phyloP scores from a whole-genome alignment of 768 basidiomycete genomes.

The Polyporus arcularius region DNA sequence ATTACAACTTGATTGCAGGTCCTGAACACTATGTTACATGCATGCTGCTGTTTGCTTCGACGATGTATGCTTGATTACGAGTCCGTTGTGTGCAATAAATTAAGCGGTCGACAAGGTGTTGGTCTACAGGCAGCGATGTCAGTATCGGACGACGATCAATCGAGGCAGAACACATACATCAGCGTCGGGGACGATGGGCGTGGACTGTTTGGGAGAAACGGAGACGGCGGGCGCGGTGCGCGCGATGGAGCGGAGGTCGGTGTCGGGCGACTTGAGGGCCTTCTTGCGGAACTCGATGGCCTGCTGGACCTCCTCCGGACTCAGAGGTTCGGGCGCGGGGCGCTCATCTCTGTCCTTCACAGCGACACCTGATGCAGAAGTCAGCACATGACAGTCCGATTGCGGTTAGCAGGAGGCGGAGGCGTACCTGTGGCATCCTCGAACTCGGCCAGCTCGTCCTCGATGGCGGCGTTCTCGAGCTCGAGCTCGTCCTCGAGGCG shows the following conservation, averaged over 20 bases:
- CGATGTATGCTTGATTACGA: too few species aligned
- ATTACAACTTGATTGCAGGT: too few species aligned
- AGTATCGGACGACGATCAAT: too few species aligned
- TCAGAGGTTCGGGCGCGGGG: conserved; percentile 32
- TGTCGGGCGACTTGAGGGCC: conserved; percentile 52
- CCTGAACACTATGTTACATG: too few species aligned
- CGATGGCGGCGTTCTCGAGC: conserved; percentile 56
- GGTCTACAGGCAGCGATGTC: too few species aligned
- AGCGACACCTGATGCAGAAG: background rate
- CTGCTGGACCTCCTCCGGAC: conserved; percentile 64
- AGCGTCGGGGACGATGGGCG: conserved; percentile 33
- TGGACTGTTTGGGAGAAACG: conserved; percentile 38
- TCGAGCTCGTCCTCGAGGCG: conserved; percentile 61
- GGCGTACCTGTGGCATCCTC: conserved; percentile 31
- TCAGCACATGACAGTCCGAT: conserved; percentile 9
- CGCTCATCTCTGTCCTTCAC: conserved; percentile 11
- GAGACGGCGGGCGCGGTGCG: conserved; percentile 77
- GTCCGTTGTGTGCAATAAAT: too few species aligned
- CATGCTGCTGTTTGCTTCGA: too few species aligned
- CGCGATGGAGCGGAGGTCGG: conserved; percentile 79
- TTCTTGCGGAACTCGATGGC: conserved; percentile 73
- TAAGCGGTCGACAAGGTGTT: too few species aligned
- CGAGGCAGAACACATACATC: conserved; percentile 19
- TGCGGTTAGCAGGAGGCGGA: background rate
- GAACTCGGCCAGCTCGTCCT: conserved; percentile 56